phyloP scores from a whole-genome alignment of 1,139 yeast genomes.

The Zygoascus hellenicus region DNA sequence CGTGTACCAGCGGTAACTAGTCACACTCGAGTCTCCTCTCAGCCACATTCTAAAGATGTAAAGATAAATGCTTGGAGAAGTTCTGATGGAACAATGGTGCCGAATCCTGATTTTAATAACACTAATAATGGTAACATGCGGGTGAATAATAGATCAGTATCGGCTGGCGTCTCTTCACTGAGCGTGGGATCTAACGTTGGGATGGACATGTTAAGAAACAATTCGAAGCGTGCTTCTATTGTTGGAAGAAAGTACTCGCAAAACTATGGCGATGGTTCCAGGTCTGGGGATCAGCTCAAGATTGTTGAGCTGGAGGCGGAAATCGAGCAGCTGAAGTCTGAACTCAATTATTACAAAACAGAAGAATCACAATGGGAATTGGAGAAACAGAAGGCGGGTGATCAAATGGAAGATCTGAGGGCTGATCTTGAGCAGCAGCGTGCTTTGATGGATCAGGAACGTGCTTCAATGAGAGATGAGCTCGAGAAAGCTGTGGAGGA shows the following conservation, averaged over 20 bases:
- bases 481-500: constrained; percentile 19
- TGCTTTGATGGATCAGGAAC: constrained; percentile 10
- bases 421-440: constrained; percentile 17
- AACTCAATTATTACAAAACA: constrained; percentile 17
- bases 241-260: no score
- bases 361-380: constrained; percentile 35
- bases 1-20: no score
- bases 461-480: constrained; percentile 19
- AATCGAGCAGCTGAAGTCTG: constrained; percentile 3
- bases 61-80: constrained; percentile 7
- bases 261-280: no score
- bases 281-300: no score
- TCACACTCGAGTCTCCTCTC: no score
- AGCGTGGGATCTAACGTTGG: no score
- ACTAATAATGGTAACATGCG: not conserved
- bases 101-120: not conserved
- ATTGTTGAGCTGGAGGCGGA: not conserved
- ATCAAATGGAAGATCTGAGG: not conserved
- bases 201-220: no score
- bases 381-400: constrained; percentile 6
- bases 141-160: no score
- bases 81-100: constrained; percentile 3
- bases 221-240: no score
- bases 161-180: no score
- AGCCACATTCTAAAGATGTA: not conserved